Percentiles rank a stretch among this genome's conserved stretches.
phyloP scores from a whole-genome alignment of 1,139 yeast genomes.

The Debaryomyces nepalensis region DNA sequence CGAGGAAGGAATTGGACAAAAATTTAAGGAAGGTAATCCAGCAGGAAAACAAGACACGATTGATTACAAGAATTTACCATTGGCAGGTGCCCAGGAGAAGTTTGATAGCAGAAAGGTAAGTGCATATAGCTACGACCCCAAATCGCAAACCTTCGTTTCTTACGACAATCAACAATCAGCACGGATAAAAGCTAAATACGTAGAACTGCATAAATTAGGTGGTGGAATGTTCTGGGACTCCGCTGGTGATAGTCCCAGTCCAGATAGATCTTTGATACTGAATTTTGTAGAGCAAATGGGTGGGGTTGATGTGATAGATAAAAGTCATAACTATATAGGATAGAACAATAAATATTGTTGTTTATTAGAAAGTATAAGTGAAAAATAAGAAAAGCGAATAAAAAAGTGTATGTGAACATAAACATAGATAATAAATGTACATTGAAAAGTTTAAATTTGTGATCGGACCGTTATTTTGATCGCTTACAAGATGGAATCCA shows the following conservation, averaged over 20 bases:
- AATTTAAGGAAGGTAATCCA: constrained; percentile 46
- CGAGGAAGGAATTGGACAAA: constrained; percentile 39
- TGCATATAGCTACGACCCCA: constrained; percentile 58
- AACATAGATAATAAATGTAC: constrained; percentile 9
- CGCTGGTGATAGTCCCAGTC: constrained; percentile 59
- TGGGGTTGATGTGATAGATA: constrained; percentile 28
- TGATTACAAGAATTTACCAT: constrained; percentile 56
- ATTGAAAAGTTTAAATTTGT: neutral
- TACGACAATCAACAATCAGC: constrained; percentile 70
- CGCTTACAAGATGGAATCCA: constrained; percentile 54
- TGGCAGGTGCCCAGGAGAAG: constrained; percentile 36
- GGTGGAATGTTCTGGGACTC: constrained; percentile 99
- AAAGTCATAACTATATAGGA: constrained; percentile 3
- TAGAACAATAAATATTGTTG: constrained; percentile 6
- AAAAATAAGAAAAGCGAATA: constrained; percentile 2
- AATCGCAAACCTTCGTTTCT: constrained; percentile 48
- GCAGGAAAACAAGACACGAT: constrained; percentile 56
- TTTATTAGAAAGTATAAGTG: constrained; percentile 1
- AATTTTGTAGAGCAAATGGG: constrained; percentile 50
- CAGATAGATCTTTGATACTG: constrained; percentile 41
- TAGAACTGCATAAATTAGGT: constrained; percentile 53
- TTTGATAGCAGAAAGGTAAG: constrained; percentile 60
- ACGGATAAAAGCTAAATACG: constrained; percentile 62
- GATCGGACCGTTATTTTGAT: neutral
- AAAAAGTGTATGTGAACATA: constrained; percentile 10